Conservation (phyloP, 2,329 filamentous ascomycete species). For the Tricladium varicosporioides region DNA sequence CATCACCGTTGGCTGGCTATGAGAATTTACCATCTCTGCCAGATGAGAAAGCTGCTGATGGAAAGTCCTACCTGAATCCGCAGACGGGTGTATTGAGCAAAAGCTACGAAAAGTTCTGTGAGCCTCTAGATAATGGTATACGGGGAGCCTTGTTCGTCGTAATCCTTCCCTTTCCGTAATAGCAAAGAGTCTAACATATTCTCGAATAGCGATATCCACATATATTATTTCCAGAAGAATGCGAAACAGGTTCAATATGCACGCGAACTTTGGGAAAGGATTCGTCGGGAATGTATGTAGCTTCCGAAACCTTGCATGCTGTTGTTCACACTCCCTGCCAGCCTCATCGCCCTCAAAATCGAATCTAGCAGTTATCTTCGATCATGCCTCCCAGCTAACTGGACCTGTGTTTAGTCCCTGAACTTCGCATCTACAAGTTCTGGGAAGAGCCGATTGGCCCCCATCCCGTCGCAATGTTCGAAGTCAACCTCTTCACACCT, state of each 20-base stretch:
- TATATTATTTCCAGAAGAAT: conserved; percentile 74
- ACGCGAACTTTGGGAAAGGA: conserved; percentile 70
- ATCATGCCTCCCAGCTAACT: not conserved
- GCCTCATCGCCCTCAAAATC: not conserved
- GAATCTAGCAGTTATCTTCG: not conserved
- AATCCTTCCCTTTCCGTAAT: not conserved
- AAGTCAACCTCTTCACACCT: conserved; percentile 84
- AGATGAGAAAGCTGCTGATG: conserved; percentile 55
- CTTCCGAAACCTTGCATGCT: not conserved
- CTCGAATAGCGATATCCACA: conserved; percentile 67
- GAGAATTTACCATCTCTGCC: conserved; percentile 46
- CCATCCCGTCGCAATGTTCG: conserved; percentile 85
- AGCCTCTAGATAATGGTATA: conserved; percentile 62
- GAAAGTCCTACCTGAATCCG: conserved; percentile 74
- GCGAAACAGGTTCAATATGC: conserved; percentile 65
- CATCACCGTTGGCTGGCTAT: conserved; percentile 51
- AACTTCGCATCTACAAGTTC: conserved; percentile 76
- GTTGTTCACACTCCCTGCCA: not conserved
- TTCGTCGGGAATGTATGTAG: conserved; percentile 71
- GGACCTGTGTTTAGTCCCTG: conserved; percentile 59
- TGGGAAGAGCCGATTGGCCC: conserved; percentile 79
- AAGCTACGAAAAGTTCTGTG: conserved; percentile 68
- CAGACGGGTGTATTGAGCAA: conserved; percentile 58
- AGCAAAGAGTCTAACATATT: not conserved
- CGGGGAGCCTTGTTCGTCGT: conserved; percentile 65